Evolutionary conservation across 306 rosid genomes (phyloP).

Genomic region (Acmispon strigosus): DNA sequence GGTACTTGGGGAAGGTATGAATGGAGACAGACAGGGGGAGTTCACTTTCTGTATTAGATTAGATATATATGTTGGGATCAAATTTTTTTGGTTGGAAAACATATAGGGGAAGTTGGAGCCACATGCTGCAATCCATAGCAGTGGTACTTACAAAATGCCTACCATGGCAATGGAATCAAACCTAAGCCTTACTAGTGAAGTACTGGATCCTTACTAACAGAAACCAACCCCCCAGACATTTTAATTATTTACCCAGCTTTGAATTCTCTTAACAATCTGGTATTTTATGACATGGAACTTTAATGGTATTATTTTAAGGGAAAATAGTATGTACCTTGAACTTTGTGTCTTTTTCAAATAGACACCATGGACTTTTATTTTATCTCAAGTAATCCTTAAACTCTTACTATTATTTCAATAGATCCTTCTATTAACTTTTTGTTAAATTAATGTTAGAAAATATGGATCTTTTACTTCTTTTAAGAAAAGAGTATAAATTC

Average conservation of each 20-base stretch:
- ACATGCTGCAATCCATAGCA: neutral
- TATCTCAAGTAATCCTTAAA: too few species aligned
- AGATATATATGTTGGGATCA: neutral
- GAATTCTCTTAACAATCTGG: neutral
- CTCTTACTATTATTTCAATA: too few species aligned
- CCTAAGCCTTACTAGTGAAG: neutral
- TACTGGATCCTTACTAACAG: slow-evolving; percentile 11
- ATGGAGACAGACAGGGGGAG: neutral
- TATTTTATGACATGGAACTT: neutral
- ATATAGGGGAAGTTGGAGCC: neutral
- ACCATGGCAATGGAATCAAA: neutral
- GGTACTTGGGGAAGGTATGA: neutral
- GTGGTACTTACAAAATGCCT: neutral
- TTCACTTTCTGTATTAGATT: neutral
- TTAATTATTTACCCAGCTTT: neutral
- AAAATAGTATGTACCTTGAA: too few species aligned
- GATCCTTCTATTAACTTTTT: too few species aligned
- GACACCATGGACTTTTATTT: too few species aligned
- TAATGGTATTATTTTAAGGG: neutral
- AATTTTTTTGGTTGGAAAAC: neutral
- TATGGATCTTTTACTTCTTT: too few species aligned
- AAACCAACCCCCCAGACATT: neutral
- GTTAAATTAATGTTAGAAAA: too few species aligned
- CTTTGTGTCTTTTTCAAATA: too few species aligned
- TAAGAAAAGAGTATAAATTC: too few species aligned